Conservation (phyloP, 2,329 filamentous ascomycete species). For the Fusarium sp. region DNA sequence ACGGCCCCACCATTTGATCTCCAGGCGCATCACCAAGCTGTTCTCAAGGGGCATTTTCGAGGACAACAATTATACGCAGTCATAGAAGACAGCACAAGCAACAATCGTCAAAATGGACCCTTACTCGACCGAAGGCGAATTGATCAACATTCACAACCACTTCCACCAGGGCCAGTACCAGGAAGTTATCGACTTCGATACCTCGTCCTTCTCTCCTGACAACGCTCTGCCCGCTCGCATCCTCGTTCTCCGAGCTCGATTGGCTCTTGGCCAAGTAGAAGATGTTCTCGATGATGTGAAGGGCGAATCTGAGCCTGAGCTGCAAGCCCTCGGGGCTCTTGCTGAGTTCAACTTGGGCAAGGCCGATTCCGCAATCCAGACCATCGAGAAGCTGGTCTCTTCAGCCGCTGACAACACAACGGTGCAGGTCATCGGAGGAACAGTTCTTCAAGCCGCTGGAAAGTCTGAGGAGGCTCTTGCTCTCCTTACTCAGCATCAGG, state of each 20-base stretch:
- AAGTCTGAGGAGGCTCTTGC: conserved; percentile 87
- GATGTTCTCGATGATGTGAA: conserved; percentile 77
- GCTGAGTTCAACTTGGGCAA: conserved; percentile 74
- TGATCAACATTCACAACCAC: conserved; percentile 77
- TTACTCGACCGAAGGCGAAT: conserved; percentile 76
- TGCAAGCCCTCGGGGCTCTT: conserved; percentile 80
- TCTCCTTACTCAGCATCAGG: conserved; percentile 84
- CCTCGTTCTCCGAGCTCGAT: conserved; percentile 82
- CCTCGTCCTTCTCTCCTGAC: conserved; percentile 78
- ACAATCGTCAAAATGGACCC: conserved; percentile 68
- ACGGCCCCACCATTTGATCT: conserved; percentile 45
- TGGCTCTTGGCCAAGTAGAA: conserved; percentile 82
- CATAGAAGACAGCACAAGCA: conserved; percentile 18
- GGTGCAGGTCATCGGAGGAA: conserved; percentile 86
- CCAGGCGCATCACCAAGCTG: conserved; percentile 46
- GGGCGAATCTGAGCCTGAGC: conserved; percentile 74
- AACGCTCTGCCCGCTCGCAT: conserved; percentile 82
- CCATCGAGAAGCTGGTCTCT: conserved; percentile 74
- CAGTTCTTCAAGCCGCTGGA: conserved; percentile 81
- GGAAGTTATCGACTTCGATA: conserved; percentile 86
- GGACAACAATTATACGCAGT: conserved; percentile 25
- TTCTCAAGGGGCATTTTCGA: conserved; percentile 43
- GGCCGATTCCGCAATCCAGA: conserved; percentile 69
- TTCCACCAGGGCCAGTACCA: conserved; percentile 87
- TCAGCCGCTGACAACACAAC: conserved; percentile 77